Base-by-base conservation (phyloP, 2,329 filamentous ascomycete genomes). In the Fusarium decemcellulare region DNA sequence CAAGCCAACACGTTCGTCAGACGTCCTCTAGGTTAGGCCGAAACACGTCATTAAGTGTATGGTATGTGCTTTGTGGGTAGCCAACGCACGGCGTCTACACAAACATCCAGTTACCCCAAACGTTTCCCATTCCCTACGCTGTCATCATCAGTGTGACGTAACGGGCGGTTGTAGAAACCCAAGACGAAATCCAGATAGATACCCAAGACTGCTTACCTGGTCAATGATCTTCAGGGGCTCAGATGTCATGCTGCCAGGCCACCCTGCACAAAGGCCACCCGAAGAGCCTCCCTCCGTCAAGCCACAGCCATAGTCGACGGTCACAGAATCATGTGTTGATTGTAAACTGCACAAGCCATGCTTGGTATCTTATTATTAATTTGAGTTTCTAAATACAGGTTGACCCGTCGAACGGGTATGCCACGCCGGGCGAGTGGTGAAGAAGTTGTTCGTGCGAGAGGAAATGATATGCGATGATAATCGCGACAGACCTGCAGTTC, bases 351-450 rank as follows among this genome's bases (percentile, higher is more conserved):
- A 32, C 48, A 64, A 65, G 51, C 30, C 18, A 58, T 36, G 55
- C 18, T 60, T 63, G 59, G 51, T 18, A 46, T 59, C 52, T 54
- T 65, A 59, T 72, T 74, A 74, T 66, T 73, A 68, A 52, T 47
- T 69, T 52, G 58, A 68, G 34, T 61, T 53, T 70, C 63, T 69
- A 71, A 44, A 69, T 67, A 65, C 54, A 69, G 54, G 37, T 65
- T 50, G n/a, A 18, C 54, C 46, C 58, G 43, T 37, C n/a, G 18
- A 23, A 23, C 18, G 18, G 18, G 18, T 23, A 7, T 42, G 18
- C 47, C 7, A 42, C 27, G 37, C 51, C 23, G 16, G 51, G 51
- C 34, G 23, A 40, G 9, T 47, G n/a, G 42, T 32, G 34, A 50
- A 46, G 52, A 32, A 48, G n/a, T 54, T 44, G 32, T 57, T 56